Base-by-base conservation (phyloP, 2,329 filamentous ascomycete species). In the Fusarium nisikadoi region DNA sequence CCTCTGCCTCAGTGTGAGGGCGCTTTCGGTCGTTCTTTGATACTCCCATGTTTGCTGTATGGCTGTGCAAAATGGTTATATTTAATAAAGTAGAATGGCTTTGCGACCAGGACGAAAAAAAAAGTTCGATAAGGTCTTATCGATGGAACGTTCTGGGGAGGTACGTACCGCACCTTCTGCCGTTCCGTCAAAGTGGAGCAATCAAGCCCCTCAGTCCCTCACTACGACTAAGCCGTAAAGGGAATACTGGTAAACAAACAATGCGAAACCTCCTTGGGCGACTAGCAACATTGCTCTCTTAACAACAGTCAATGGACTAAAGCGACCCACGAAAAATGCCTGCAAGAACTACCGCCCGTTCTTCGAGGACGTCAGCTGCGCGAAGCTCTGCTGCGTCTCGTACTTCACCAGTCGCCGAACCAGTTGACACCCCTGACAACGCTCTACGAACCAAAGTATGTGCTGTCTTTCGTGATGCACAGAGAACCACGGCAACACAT, bases 401-500 rank as follows among this genome's bases (percentile, higher is more conserved):
- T 56, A 80, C 81, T 36, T 86, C 86, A 8, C 83, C 86, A 9
- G 77, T 81, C n/a, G 92, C 93, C 42, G 94, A 97, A 79, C 92
- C 93, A 61, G 88, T 92, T 76, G 94, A 98, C 80, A 88, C 91
- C 7, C 88, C 90, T 58, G 86, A 90, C 50, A 94, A 89, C 64
- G 88, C 88, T 20, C 84, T 98, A 74, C 92, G 95, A 76, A 88
- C 87, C 39, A 92, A 93, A 78, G 87, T 97, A 57, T 92, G 91
- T 79, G 83, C 87, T 60, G 87, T 94, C 53, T 95, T 95, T 78
- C 87, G 88, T 72, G 93, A 95, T 80, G 94, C 95, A 38, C 96
- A 99, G 81, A 91, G 92, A 76, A 97, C 93, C 3, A 97, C 93
- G 1, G 94, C 95, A 3, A 93, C 93, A 4, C 96, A 99, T 80